phyloP scores from a whole-genome alignment of 78 protist species.

The Dictyostelium firmibasis region DNA sequence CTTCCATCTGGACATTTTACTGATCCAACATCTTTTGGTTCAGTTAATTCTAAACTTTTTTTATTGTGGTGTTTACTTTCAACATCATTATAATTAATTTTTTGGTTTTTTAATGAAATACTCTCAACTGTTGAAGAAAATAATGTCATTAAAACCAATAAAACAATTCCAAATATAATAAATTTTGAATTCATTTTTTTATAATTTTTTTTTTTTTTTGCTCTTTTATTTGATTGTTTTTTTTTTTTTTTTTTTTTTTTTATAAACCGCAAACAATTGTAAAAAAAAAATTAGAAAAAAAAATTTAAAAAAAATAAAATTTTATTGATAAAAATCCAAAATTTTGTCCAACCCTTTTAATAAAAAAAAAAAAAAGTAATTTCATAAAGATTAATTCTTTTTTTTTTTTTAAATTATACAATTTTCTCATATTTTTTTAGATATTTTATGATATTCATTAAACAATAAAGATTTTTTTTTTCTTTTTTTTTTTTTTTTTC shows the following conservation, averaged over 20 bases:
- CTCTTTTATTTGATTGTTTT: background rate
- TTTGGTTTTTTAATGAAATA: background rate
- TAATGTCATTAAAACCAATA: background rate
- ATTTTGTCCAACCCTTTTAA: too few species aligned
- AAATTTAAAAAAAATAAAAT: too few species aligned
- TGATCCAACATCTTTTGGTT: background rate
- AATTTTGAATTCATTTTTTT: background rate
- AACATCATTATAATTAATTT: background rate
- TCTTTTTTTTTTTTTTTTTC: too few species aligned
- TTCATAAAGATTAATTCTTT: too few species aligned
- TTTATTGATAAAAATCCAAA: too few species aligned
- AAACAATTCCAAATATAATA: background rate
- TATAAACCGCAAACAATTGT: background rate
- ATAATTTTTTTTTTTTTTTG: background rate
- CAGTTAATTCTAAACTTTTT: background rate
- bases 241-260: background rate
- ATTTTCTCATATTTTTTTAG: too few species aligned
- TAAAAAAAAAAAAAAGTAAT: too few species aligned
- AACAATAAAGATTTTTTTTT: too few species aligned
- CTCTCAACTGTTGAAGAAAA: background rate
- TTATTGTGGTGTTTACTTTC: background rate
- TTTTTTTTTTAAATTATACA: too few species aligned
- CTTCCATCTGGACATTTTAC: constrained; percentile 35
- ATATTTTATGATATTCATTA: too few species aligned
- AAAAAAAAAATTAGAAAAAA: too few species aligned